Base-by-base conservation (phyloP, 495 filamentous ascomycete genomes). In the Podospora anserina region DNA sequence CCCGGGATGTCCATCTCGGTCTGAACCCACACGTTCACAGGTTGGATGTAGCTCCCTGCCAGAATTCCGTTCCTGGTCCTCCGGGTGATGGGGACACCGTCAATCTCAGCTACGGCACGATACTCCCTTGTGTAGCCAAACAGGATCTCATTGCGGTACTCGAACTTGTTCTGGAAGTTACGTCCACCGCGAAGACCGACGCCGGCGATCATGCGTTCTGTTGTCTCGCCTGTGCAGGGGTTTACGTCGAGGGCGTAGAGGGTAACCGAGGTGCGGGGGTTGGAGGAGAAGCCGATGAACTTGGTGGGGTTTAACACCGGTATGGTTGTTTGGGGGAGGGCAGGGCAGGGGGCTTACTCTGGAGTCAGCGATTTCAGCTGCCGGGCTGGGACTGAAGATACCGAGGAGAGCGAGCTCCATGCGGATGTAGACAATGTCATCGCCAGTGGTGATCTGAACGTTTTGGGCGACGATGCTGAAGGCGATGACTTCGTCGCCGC, bases 11-110 rank as follows among this genome's bases (percentile, higher is more conserved):
- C 66, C 9, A 53, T 20, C 23, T 70, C 68, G 0, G 64, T 58
- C 16, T 34, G 65, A 0, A 70, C 54, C 78, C 78, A 81, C 57
- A 76, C 78, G 18, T 68, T 76, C 5, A 80, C 75, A 3, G 79
- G 78, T 61, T 74, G 70, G 11, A 78, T 59, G 53, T 79, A 80
- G 7, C 71, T 76, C 2, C 79, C 77, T 11, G 79, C 77, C 19
- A 74, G 32, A 7, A 81, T 70, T 1, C 75, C 77, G 71, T 78
- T 74, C 30, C 71, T 70, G 4, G 76, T 79, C 9, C n/a, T 61
- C 1, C 68, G 70, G 23, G 67, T 70, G 20, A 57, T 27, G 23
- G 67, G 62, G 0, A 34, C 9, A 44, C 66, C 66, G 13, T 62
- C 19, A 11, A 68, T 49, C 4, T 58, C 49, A 0, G 57, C 0